Evolutionary conservation across 495 filamentous ascomycete genomes (phyloP).

Genomic region (Umbilicaria muhlenbergii): DNA sequence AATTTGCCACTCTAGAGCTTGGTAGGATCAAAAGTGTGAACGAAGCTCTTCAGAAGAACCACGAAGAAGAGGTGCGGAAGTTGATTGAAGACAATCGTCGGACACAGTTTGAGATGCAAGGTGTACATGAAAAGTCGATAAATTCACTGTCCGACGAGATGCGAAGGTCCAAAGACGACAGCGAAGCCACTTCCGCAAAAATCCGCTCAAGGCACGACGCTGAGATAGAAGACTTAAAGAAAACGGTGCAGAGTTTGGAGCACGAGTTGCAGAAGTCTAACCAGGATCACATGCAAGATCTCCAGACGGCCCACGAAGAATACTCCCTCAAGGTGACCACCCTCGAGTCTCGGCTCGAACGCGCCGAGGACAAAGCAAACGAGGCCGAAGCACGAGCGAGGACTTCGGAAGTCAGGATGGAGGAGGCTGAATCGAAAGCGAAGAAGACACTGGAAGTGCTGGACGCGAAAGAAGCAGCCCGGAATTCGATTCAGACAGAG

Average conservation of each 20-base stretch:
- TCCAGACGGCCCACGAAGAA: slow-evolving; percentile 40
- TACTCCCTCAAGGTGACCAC: slow-evolving; percentile 31
- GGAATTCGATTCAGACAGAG: slow-evolving; percentile 48
- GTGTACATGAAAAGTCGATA: slow-evolving; percentile 32
- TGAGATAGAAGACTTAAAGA: slow-evolving; percentile 45
- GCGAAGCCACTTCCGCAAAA: slow-evolving; percentile 29
- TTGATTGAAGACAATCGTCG: slow-evolving; percentile 30
- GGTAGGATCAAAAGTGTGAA: slow-evolving; percentile 50
- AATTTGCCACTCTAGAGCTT: slow-evolving; percentile 47
- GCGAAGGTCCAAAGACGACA: slow-evolving; percentile 32
- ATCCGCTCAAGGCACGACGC: slow-evolving; percentile 38
- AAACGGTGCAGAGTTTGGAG: slow-evolving; percentile 40
- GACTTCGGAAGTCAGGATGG: slow-evolving; percentile 9
- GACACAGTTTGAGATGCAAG: slow-evolving; percentile 27
- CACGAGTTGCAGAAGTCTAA: slow-evolving; percentile 41
- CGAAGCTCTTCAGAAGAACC: slow-evolving; percentile 52
- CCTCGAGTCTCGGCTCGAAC: slow-evolving; percentile 24
- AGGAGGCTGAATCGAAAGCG: slow-evolving; percentile 14
- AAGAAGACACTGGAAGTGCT: slow-evolving; percentile 21
- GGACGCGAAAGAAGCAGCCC: slow-evolving; percentile 47
- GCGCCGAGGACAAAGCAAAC: slow-evolving; percentile 24
- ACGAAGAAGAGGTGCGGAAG: slow-evolving; percentile 41
- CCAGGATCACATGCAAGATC: slow-evolving; percentile 39
- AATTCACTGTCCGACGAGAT: slow-evolving; percentile 32
- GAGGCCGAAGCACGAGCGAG: slow-evolving; percentile 20